Conservation (phyloP, 352 stramenopile genomes). For the Pythium myriotylum region DNA sequence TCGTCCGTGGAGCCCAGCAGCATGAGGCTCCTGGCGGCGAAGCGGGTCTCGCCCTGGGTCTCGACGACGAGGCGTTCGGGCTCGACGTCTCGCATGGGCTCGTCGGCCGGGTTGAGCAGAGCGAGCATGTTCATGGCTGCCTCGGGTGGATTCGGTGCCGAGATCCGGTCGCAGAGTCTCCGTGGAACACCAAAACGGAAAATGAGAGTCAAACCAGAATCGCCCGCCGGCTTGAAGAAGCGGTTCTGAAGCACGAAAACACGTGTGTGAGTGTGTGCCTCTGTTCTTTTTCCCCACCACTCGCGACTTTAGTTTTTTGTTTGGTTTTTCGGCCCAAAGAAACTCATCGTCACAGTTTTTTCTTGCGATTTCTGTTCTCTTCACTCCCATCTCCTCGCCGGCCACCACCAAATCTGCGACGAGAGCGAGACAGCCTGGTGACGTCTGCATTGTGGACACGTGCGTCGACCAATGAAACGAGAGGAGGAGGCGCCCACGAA, state of each 20-base stretch:
- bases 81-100: conserved; percentile 1
- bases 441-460: conserved; percentile 39
- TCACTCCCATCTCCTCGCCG: conserved; percentile 21
- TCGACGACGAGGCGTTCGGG: conserved; percentile 14
- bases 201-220: conserved; percentile 8
- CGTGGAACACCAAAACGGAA: conserved; percentile 19
- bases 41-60: conserved; percentile 14
- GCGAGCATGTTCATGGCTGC: conserved; percentile 29
- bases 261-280: too few species aligned
- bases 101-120: conserved; percentile 36
- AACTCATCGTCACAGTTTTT: conserved; percentile 31
- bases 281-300: not conserved
- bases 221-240: conserved; percentile 1
- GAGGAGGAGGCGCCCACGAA: not conserved
- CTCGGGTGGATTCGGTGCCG: too few species aligned
- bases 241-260: not conserved
- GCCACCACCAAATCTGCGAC: conserved; percentile 43
- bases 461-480: conserved; percentile 28
- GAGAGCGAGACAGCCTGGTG: conserved; percentile 24
- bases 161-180: conserved; percentile 13
- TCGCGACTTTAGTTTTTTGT: not conserved
- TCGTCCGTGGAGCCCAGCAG: conserved; percentile 16
- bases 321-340: not conserved
- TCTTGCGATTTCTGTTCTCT: conserved; percentile 25
- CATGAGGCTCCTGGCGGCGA: conserved; percentile 21